A percentile compares a stretch with the other conserved stretches of the same genome.
Evolutionary conservation across 805 yeast genomes (phyloP).

Genomic region (Naumovozyma baii): DNA sequence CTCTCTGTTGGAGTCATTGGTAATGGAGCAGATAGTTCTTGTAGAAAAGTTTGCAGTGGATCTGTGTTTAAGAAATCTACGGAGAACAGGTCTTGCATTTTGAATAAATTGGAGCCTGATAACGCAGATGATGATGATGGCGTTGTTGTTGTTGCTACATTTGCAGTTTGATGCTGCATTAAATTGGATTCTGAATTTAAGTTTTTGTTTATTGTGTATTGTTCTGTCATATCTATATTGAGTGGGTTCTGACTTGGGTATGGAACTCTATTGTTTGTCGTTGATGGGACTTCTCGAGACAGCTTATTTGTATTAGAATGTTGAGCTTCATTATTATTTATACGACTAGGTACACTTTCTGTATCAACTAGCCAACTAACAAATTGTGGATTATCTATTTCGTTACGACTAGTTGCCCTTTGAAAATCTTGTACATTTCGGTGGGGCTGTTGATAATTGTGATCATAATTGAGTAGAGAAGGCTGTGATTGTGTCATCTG

Average conservation of each 20-base stretch:
- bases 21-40: conserved; percentile 11
- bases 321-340: background rate
- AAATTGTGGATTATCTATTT: conserved; percentile 9
- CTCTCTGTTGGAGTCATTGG: conserved; percentile 4
- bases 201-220: too few relatives aligned
- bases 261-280: too few relatives aligned
- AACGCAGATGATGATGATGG: conserved; percentile 2
- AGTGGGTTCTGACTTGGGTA: too few relatives aligned
- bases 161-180: background rate
- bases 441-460: too few relatives aligned
- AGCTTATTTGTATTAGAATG: too few relatives aligned
- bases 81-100: conserved; percentile 12
- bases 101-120: background rate
- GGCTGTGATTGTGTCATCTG: background rate
- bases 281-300: too few relatives aligned
- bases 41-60: conserved; percentile 17
- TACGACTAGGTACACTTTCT: background rate
- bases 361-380: conserved; percentile 14
- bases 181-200: too few relatives aligned
- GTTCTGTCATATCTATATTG: too few relatives aligned
- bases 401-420: background rate
- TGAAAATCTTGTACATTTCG: background rate
- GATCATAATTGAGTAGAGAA: background rate
- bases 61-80: conserved; percentile 15
- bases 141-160: background rate